Evolutionary conservation across 2,329 filamentous ascomycete genomes (phyloP).

Genomic region (Proliferodiscus dingleyae): DNA sequence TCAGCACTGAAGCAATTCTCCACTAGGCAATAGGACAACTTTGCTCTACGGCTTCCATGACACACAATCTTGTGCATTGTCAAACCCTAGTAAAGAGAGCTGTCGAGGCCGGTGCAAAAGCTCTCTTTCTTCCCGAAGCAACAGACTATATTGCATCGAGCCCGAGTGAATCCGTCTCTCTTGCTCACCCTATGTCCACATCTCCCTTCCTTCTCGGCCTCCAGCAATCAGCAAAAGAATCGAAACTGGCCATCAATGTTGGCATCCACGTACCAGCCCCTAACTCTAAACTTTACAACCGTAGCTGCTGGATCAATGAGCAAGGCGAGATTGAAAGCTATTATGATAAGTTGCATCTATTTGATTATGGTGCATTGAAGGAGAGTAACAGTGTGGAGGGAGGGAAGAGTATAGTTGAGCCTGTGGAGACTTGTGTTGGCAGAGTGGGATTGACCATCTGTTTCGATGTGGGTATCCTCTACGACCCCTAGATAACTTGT

Average conservation of each 20-base stretch:
- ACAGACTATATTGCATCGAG: slow-evolving; percentile 67
- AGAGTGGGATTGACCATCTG: slow-evolving; percentile 78
- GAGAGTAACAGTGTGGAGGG: slow-evolving; percentile 65
- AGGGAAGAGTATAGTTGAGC: slow-evolving; percentile 58
- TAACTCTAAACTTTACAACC: slow-evolving; percentile 53
- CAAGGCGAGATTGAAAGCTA: slow-evolving; percentile 50
- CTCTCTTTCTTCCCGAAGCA: slow-evolving; percentile 89
- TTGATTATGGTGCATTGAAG: slow-evolving; percentile 65
- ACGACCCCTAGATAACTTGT: background rate
- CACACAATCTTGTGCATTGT: slow-evolving; percentile 76
- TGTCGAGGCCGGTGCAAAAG: slow-evolving; percentile 70
- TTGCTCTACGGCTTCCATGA: slow-evolving; percentile 74
- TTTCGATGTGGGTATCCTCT: slow-evolving; percentile 60
- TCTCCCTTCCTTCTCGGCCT: slow-evolving; percentile 76
- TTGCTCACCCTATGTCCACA: slow-evolving; percentile 60
- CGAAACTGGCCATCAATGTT: slow-evolving; percentile 71
- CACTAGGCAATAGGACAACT: slow-evolving; percentile 80
- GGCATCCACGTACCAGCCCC: slow-evolving; percentile 73
- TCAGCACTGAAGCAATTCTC: slow-evolving; percentile 10
- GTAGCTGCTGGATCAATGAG: slow-evolving; percentile 61
- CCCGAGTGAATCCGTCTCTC: slow-evolving; percentile 60
- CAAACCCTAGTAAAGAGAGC: slow-evolving; percentile 67
- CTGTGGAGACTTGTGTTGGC: slow-evolving; percentile 70
- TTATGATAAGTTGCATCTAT: slow-evolving; percentile 90
- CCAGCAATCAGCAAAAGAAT: slow-evolving; percentile 57